Base-by-base conservation (phyloP, 352 stramenopile genomes). In the Phytophthora chlamydospora region DNA sequence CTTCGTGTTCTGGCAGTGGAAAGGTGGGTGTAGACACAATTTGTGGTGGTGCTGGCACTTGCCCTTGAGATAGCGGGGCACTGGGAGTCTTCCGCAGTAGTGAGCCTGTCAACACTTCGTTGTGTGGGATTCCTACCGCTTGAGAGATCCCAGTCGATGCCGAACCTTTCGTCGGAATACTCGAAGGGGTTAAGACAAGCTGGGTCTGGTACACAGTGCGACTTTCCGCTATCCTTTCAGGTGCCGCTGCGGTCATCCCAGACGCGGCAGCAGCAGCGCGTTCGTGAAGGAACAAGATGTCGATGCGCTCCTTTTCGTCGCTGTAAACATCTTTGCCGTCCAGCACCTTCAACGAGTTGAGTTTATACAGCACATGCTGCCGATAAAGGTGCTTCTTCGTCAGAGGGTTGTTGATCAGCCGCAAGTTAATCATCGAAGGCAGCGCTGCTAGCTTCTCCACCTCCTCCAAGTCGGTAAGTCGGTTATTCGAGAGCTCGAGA, bases 351-450 rank as follows among this genome's bases (percentile, higher is more conserved):
- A 97, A 58, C 5, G 66, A 65, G 11, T 69, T 66, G 32, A 96
- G 73, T 33, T 80, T 79, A 58, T 75, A 84, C 31, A 96, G 21
- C 4, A 91, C 49, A 11, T 77, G 85, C 8, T 88, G 75, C 2
- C 88, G 85, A 57, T 93, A 96, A 50, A 95, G 56, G 36, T 95
- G 84, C 55, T 93, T 93, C 53, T 95, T 91, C 2, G 76, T 72
- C 31, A 96, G 24, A 3, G 88, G 83, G 35, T 96, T 96, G 64
- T 87, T 90, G 17, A 50, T 44, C 12, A 95, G 35, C 5, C 70
- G 70, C 12, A 97, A 58, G 29, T 95, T 82, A 6, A 81, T 33
- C 19, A 97, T 55, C n/a, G 80, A 85, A 2, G 83, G 73, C 13
- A 92, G 29, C 4, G 64, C 34, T 0, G 56, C 60, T 12, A 96